These are phyloP conservation scores for Kwoniella pini DNA, from an alignment of 768 basidiomycete species.

Conservation along the genomic window DNA sequence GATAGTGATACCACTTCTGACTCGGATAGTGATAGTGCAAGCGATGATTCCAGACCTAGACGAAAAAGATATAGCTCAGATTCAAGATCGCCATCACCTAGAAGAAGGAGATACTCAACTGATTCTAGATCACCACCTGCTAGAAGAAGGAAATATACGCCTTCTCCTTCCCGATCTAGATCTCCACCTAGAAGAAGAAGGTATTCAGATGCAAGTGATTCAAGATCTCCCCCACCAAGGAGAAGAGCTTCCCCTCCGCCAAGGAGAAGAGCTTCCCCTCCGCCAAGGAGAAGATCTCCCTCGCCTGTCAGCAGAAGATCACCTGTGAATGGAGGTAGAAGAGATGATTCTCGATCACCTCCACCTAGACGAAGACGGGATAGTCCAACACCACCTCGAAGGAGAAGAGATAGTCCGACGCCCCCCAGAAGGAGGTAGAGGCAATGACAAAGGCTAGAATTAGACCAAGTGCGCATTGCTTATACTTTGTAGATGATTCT, in stretches of 20 bases:
- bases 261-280: slow-evolving; percentile 16
- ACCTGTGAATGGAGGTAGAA: slow-evolving; percentile 9
- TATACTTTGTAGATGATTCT: no score
- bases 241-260: slow-evolving; percentile 39
- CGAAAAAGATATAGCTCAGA: slow-evolving; percentile 20
- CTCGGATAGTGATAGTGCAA: slow-evolving; percentile 57
- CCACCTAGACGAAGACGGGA: slow-evolving; percentile 15
- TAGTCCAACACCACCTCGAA: slow-evolving; percentile 21
- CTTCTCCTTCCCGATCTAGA: neutral
- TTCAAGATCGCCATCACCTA: slow-evolving; percentile 13
- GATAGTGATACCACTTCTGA: slow-evolving; percentile 47
- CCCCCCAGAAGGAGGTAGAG: neutral
- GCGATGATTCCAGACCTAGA: slow-evolving; percentile 53
- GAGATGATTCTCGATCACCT: slow-evolving; percentile 25
- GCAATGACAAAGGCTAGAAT: no score
- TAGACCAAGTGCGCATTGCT: no score
- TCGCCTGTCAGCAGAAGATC: slow-evolving; percentile 28
- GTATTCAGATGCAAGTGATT: slow-evolving; percentile 21
- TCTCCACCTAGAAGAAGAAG: slow-evolving; percentile 28
- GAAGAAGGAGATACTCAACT: slow-evolving; percentile 27
- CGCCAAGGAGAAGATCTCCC: slow-evolving; percentile 18
- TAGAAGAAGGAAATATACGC: neutral
- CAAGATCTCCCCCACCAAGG: slow-evolving; percentile 24
- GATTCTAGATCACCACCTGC: slow-evolving; percentile 32
- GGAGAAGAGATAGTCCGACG: slow-evolving; percentile 2